Evolutionary conservation across 129 eudicot genomes (phyloP).

Genomic region (Tanacetum coccineum): DNA sequence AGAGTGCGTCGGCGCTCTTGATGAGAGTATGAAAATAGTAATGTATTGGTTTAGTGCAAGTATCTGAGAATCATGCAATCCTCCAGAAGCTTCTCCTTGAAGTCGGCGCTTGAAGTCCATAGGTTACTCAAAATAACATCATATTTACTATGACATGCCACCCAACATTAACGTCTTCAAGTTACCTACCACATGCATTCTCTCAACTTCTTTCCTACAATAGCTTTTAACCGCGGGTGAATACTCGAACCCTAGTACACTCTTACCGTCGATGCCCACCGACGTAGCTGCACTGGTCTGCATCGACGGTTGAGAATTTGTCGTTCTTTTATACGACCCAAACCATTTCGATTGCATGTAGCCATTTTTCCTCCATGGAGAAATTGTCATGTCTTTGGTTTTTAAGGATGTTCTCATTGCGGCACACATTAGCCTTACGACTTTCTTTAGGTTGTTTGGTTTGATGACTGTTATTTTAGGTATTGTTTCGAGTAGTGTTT

Average conservation of each 20-base stretch:
- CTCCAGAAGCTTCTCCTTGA: no score
- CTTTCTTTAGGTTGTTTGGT: slow-evolving; percentile 28
- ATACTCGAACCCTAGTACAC: slow-evolving; percentile 36
- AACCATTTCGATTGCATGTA: slow-evolving; percentile 50
- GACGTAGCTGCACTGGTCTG: not conserved
- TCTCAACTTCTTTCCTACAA: slow-evolving; percentile 32
- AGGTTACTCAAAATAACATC: slow-evolving; percentile 15
- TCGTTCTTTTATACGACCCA: slow-evolving; percentile 36
- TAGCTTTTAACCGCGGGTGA: slow-evolving; percentile 18
- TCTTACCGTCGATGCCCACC: not conserved
- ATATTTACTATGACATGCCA: slow-evolving; percentile 31
- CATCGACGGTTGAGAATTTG: slow-evolving; percentile 15
- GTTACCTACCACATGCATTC: slow-evolving; percentile 27
- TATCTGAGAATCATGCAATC: no score
- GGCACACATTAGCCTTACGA: slow-evolving; percentile 40
- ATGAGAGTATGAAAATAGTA: no score
- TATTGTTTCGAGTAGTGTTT: slow-evolving; percentile 24
- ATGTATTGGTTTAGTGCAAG: no score
- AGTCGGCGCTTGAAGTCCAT: no score
- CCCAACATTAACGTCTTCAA: slow-evolving; percentile 31
- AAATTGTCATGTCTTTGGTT: slow-evolving; percentile 25
- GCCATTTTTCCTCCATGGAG: slow-evolving; percentile 47
- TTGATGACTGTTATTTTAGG: slow-evolving; percentile 32
- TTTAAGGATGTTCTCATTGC: slow-evolving; percentile 40
- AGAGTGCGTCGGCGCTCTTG: no score